Conservation (phyloP, 345 rosid species). For the Hibiscus tridactylites region DNA sequence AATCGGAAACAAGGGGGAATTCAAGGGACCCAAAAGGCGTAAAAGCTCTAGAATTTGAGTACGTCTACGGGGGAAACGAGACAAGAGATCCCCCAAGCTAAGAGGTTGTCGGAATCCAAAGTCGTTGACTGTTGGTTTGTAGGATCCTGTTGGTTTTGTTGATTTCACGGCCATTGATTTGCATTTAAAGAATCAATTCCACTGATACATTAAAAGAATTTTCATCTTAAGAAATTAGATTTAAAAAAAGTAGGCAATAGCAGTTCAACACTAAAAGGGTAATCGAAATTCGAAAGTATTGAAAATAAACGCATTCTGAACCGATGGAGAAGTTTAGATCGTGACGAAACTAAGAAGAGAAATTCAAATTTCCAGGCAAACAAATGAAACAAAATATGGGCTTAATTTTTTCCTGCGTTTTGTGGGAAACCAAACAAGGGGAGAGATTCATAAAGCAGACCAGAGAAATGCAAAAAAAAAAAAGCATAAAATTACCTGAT, state of each 20-base stretch:
- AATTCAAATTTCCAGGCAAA: background rate
- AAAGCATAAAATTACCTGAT: background rate
- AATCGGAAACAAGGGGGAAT: conserved; percentile 56
- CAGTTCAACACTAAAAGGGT: background rate
- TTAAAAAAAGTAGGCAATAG: background rate
- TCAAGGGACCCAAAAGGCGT: conserved; percentile 53
- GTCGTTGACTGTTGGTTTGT: conserved; percentile 40
- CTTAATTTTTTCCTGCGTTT: too few relatives aligned
- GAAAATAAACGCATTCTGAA: background rate
- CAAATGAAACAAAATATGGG: too few relatives aligned
- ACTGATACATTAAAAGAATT: background rate
- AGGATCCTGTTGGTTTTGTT: conserved; percentile 18
- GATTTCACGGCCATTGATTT: conserved; percentile 31
- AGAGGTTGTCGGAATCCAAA: conserved; percentile 42
- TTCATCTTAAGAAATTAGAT: background rate
- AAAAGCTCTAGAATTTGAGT: conserved; percentile 50
- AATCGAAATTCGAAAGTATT: background rate
- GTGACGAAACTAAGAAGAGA: background rate
- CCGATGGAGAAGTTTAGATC: background rate
- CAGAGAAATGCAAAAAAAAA: too few relatives aligned
- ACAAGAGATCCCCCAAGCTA: conserved; percentile 39
- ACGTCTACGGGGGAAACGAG: conserved; percentile 55
- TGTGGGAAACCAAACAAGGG: too few relatives aligned
- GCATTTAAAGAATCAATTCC: background rate
- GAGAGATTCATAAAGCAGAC: too few relatives aligned